Evolutionary conservation across 2,329 filamentous ascomycete genomes (phyloP), one percentile per base, ranked within the genome.

Genomic region (Fusarium sp.): DNA sequence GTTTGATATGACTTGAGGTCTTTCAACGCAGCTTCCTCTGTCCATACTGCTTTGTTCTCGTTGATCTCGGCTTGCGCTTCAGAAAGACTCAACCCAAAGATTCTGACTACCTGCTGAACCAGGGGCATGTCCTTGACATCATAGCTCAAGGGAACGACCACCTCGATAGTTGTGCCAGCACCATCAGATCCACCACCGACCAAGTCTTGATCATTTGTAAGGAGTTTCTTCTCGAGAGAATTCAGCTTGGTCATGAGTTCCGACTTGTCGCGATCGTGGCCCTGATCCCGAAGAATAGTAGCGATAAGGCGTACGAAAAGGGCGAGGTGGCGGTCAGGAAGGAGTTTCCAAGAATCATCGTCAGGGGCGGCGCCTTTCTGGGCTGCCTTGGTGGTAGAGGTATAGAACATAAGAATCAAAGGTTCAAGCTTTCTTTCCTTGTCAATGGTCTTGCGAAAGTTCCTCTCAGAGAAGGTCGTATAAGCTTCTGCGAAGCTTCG

Each of bases 71-170:
- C 85, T 78, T 99, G 95, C 6, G 93, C 89, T 67, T 95, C 88
- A 2, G 88, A 87, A 65, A 90, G 87, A 39, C 88, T 88, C 57
- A 94, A 83, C 40, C 90, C 91, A 77, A 98, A 99, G 63, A 97
- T 91, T 69, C 85, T 89, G 46, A 90, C 91, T 25, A 99, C 93
- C 32, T 90, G 86, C 74, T 95, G 90, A 26, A 97, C 95, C 78
- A 97, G 85, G 34, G 89, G 89, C 95, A 99, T 99, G 74, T 99
- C 95, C 77, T 95, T 97, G 73, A 98, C 90, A 76, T 97, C 92
- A 76, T 97, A 92, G 72, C 88, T 95, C 55, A 96, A 80, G 10
- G 94, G 93, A 3, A 93, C 86, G 53, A 91, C 84, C 22, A 94
- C 91, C 75, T 97, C 94, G 63, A 95, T 84, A 8, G 89, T 91